Evolutionary conservation across 2,329 filamentous ascomycete species (phyloP), one percentile per base, ranked within the genome.

Genomic region (Fusarium palustre): DNA sequence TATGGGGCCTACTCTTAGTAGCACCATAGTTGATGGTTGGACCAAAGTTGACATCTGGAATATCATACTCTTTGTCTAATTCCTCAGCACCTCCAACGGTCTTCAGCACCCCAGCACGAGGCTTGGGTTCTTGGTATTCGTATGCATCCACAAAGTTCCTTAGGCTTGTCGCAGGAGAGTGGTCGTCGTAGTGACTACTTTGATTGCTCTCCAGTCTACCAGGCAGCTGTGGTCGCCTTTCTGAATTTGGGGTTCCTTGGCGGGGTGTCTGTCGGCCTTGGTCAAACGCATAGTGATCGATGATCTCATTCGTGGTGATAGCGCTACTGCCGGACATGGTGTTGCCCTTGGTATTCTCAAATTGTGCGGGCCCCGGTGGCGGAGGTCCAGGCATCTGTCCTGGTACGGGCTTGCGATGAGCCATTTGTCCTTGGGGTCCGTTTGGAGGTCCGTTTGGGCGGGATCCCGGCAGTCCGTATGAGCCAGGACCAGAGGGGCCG

Each of bases 31-130:
- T 90, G 72, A 92, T 81, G 0, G 94, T 97, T 8, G 91, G 93
- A 0, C 95, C 95, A 79, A 97, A 97, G 77, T 97, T 90, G 66
- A 97, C 87, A 7, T 86, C 81, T 1, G 93, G 92, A 64, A 97
- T 89, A 59, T 88, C 85, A 25, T 83, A 16, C 82, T 76, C 52
- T 62, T 74, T 73, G 13, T 41, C 48, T 36, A 42, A 34, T 10
- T 73, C 74, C 2, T 82, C 79, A 5, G 75, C 74, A n/a, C 83
- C 83, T 6, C 93, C 94, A 13, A 94, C 90, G 2, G 91, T 93
- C 76, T 91, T 94, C 76, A 95, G 83, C 9, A 94, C 89, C 49
- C 94, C 94, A 68, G 92, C 91, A 66, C 95, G 87, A 18, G 92
- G 91, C 61, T 48, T 58, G 5, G 72, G 61, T 53, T 75, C 73